Evolutionary conservation across 345 rosid species (phyloP).

Genomic region (Odontarrhena argentea): DNA sequence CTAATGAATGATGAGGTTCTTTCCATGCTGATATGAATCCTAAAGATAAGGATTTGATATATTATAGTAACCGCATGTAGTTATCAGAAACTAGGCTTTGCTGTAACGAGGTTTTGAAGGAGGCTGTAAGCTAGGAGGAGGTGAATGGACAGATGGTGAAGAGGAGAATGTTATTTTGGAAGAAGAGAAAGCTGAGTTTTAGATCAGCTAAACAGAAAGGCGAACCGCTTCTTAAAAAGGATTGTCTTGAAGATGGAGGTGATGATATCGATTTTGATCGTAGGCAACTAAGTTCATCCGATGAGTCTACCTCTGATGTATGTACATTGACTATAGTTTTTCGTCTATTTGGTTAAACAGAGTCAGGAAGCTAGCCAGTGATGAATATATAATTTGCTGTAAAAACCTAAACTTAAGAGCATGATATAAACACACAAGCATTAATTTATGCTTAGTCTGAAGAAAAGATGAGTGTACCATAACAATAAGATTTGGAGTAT

Average conservation of each 20-base stretch:
- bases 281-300: slow-evolving; percentile 86
- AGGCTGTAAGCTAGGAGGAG: slow-evolving; percentile 51
- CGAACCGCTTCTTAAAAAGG: slow-evolving; percentile 90
- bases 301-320: slow-evolving; percentile 53
- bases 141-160: slow-evolving; percentile 52
- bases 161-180: slow-evolving; percentile 79
- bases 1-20: slow-evolving; percentile 60
- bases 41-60: slow-evolving; percentile 77
- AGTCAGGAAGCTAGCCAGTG: too few relatives aligned
- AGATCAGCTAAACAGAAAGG: slow-evolving; percentile 84
- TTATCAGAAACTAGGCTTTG: slow-evolving; percentile 59
- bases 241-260: slow-evolving; percentile 92
- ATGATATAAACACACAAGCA: too few relatives aligned
- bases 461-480: too few relatives aligned
- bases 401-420: too few relatives aligned
- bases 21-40: slow-evolving; percentile 54
- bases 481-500: too few relatives aligned
- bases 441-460: too few relatives aligned
- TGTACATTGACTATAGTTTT: background rate
- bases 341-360: too few relatives aligned
- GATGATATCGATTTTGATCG: slow-evolving; percentile 98
- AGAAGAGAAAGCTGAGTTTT: slow-evolving; percentile 89
- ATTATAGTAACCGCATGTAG: slow-evolving; percentile 67
- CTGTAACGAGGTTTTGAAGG: slow-evolving; percentile 45
- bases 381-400: too few relatives aligned